Conservation (phyloP, 1,284 basidiomycete species). For the Cryptococcus wingfieldii region DNA sequence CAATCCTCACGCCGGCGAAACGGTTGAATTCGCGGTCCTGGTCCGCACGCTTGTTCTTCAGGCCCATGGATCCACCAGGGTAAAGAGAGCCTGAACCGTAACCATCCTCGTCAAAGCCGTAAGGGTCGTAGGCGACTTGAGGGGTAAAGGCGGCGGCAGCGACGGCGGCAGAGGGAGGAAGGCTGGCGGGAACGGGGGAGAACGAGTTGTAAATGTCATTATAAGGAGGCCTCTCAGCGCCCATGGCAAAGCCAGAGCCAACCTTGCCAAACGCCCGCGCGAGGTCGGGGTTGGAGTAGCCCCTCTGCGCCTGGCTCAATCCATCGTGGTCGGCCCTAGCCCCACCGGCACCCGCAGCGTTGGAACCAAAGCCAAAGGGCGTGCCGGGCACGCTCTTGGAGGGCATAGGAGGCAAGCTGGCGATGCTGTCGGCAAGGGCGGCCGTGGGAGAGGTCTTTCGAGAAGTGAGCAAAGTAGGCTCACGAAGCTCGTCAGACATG, state of each 20-base stretch:
- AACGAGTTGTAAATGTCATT: conserved; percentile 42
- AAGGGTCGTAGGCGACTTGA: conserved; percentile 55
- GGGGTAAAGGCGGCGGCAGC: conserved; percentile 43
- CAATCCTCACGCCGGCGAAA: conserved; percentile 87
- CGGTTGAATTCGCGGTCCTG: conserved; percentile 92
- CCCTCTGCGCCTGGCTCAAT: conserved; percentile 41
- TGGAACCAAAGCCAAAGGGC: conserved; percentile 35
- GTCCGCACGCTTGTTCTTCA: conserved; percentile 89
- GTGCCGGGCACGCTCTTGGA: conserved; percentile 48
- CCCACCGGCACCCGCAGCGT: conserved; percentile 19
- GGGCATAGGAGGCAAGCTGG: conserved; percentile 47
- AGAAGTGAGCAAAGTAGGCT: conserved; percentile 65
- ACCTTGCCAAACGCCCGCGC: conserved; percentile 63
- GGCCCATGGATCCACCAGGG: conserved; percentile 69
- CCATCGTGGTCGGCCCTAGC: conserved; percentile 28
- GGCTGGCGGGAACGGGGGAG: conserved; percentile 11
- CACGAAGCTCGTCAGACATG: conserved; percentile 49
- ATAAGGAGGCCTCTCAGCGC: conserved; percentile 33
- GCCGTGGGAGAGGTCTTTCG: conserved; percentile 49
- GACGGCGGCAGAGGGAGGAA: conserved; percentile 50
- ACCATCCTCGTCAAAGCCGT: conserved; percentile 60
- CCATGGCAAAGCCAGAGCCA: conserved; percentile 53
- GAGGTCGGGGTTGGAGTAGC: conserved; percentile 50
- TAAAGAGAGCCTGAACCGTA: conserved; percentile 75
- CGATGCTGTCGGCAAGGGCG: conserved; percentile 47